A percentile compares a stretch with the other conserved stretches of the same genome.
phyloP scores from a whole-genome alignment of 371 early-diverging fungal genomes.

The Mortierella sp. region DNA sequence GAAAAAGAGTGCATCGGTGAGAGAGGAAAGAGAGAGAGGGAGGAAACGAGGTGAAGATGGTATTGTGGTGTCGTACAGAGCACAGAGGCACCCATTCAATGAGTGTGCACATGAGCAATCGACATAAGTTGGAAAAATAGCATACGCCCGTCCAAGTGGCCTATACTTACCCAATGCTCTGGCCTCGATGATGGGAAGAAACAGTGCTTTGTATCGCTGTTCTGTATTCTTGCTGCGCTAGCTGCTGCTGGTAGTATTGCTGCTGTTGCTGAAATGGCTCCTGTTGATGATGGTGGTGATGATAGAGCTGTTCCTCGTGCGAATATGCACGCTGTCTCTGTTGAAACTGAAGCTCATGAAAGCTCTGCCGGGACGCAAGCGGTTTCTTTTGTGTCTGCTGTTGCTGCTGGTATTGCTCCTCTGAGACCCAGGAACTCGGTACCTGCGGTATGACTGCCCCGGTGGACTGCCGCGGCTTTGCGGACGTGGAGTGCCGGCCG shows the following conservation, averaged over 20 bases:
- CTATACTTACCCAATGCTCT: slow-evolving; percentile 36
- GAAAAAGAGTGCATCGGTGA: no score
- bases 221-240: slow-evolving; percentile 16
- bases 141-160: background rate
- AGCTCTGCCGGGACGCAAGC: slow-evolving; percentile 19
- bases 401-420: slow-evolving; percentile 11
- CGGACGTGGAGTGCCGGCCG: slow-evolving; percentile 14
- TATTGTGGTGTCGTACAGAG: no score
- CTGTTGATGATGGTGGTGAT: background rate
- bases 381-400: slow-evolving; percentile 16
- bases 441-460: slow-evolving; percentile 32
- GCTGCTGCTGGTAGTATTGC: slow-evolving; percentile 12
- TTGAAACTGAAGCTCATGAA: slow-evolving; percentile 19
- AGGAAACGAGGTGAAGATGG: no score
- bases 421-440: slow-evolving; percentile 23
- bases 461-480: slow-evolving; percentile 21
- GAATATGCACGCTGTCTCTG: slow-evolving; percentile 20
- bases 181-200: slow-evolving; percentile 32
- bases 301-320: slow-evolving; percentile 10
- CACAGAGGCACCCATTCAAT: no score
- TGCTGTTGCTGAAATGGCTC: slow-evolving; percentile 19
- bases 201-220: slow-evolving; percentile 23
- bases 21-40: no score
- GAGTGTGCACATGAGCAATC: no score
- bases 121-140: no score